phyloP scores from a whole-genome alignment of 1,139 yeast species.

The Blastobotrys niveus region DNA sequence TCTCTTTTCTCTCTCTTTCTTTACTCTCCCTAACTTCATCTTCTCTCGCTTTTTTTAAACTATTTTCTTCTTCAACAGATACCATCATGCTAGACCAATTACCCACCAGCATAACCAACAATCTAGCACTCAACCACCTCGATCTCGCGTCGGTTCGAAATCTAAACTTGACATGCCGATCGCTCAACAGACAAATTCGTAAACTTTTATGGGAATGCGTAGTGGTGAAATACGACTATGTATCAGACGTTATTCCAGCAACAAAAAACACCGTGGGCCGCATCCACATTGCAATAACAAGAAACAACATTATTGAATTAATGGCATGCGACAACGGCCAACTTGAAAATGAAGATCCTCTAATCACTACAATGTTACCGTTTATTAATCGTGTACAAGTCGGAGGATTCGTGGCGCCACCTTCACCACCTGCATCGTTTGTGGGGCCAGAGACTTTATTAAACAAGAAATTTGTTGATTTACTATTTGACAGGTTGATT shows the following conservation, averaged over 20 bases:
- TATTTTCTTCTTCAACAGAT: no score
- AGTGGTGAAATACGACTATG: conserved; percentile 9
- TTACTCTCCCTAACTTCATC: no score
- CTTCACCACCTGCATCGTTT: neutral
- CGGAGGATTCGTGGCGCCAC: conserved; percentile 9
- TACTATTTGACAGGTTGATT: conserved; percentile 8
- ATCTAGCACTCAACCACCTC: neutral
- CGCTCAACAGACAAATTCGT: neutral
- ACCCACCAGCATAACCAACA: no score
- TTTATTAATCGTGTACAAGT: conserved; percentile 2
- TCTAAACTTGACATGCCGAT: conserved; percentile 1
- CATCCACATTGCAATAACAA: neutral
- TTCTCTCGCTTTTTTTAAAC: no score
- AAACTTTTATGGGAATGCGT: neutral
- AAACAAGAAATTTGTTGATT: conserved; percentile 10
- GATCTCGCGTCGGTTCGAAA: neutral
- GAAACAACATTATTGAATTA: conserved; percentile 7
- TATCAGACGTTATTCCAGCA: conserved; percentile 9
- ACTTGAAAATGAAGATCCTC: no score
- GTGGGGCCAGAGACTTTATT: neutral
- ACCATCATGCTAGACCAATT: no score
- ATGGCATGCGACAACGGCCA: conserved; percentile 8
- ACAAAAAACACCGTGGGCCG: neutral
- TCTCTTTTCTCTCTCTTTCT: neutral
- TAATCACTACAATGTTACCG: conserved; percentile 3